A percentile compares a stretch with the other conserved stretches of the same genome.
Conservation (phyloP, 2,329 filamentous ascomycete genomes). For the Intubia oerlemansii region DNA sequence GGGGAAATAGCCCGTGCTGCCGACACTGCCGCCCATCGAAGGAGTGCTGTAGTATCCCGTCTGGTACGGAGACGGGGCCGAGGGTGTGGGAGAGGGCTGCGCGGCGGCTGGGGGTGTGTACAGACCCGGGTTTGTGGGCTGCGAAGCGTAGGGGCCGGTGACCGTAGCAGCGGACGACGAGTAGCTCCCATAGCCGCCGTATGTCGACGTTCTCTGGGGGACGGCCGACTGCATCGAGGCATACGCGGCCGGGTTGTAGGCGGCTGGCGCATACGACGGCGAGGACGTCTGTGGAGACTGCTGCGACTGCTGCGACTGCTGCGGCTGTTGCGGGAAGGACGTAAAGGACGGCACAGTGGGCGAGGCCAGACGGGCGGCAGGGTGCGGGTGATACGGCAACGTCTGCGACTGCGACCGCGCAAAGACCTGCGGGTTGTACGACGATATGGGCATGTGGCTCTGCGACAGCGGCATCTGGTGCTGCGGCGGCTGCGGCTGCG, state of each 20-base stretch:
- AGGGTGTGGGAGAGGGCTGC: slow-evolving; percentile 1
- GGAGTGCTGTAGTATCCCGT: slow-evolving; percentile 7
- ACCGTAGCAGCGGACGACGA: slow-evolving; percentile 5
- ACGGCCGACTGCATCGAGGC: slow-evolving; percentile 18
- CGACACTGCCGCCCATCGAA: too few relatives aligned
- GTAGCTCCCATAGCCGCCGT: slow-evolving; percentile 25
- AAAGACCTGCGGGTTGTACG: slow-evolving; percentile 55
- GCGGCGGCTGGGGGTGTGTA: slow-evolving; percentile 2
- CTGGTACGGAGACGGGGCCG: slow-evolving; percentile 5
- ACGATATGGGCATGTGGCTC: too few relatives aligned
- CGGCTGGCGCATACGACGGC: slow-evolving; percentile 25
- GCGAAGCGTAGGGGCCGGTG: not conserved
- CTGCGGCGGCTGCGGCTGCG: slow-evolving; percentile 29
- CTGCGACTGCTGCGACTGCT: slow-evolving; percentile 16
- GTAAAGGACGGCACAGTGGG: slow-evolving; percentile 15
- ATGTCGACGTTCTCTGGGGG: slow-evolving; percentile 29
- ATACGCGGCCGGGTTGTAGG: slow-evolving; percentile 40
- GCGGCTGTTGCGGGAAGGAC: slow-evolving; percentile 13
- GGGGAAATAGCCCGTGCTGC: too few relatives aligned
- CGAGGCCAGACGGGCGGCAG: slow-evolving; percentile 16
- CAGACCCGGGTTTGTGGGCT: not conserved
- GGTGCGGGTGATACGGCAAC: slow-evolving; percentile 17
- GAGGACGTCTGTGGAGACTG: slow-evolving; percentile 7
- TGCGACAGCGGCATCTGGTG: slow-evolving; percentile 25
- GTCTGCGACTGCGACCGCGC: slow-evolving; percentile 30